phyloP scores from a whole-genome alignment of 2,329 filamentous ascomycete species.

The Botryosphaeria dothidea region DNA sequence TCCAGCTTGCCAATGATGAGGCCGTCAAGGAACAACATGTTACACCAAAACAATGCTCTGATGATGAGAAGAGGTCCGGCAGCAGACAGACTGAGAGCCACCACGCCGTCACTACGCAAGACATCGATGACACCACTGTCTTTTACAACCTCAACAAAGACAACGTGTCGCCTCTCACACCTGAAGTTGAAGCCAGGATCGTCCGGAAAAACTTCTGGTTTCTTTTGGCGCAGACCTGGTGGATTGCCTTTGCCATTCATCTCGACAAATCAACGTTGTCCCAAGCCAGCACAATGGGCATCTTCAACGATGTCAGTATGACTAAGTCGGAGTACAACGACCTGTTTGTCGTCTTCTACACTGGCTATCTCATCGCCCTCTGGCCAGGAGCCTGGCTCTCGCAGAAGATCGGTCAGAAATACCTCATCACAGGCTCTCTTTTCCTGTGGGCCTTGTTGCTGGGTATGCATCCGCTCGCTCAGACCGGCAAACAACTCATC shows the following conservation, averaged over 20 bases:
- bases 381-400: background rate
- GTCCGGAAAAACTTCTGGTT: background rate
- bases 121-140: background rate
- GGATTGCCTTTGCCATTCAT: background rate
- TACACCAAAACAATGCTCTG: no score
- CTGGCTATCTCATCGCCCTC: background rate
- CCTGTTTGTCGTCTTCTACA: background rate
- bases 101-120: background rate
- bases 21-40: no score
- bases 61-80: no score
- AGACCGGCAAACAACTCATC: background rate
- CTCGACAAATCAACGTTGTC: background rate
- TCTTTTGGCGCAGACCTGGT: background rate
- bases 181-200: background rate
- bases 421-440: background rate
- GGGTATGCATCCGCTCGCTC: background rate
- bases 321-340: background rate
- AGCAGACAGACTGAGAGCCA: no score
- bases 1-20: no score
- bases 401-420: background rate
- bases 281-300: background rate
- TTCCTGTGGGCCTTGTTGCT: background rate
- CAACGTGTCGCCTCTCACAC: background rate
- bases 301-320: background rate
- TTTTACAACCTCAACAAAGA: background rate